phyloP scores from a whole-genome alignment of 148 eudicot species.

The Chenopodium berlandieri region DNA sequence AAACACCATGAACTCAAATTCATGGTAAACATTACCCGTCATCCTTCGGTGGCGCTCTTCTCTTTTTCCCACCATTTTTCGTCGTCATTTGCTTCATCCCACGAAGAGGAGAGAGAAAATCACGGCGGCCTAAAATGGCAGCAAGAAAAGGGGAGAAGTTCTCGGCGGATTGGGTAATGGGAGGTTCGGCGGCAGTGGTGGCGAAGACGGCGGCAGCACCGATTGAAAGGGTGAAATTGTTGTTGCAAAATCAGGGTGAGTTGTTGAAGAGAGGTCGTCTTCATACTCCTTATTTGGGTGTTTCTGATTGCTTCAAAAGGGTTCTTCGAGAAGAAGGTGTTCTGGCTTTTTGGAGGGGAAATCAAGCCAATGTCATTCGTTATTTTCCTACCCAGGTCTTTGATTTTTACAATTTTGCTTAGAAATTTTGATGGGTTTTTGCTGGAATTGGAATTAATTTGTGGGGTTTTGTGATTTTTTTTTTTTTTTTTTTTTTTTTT shows the following conservation, averaged over 20 bases:
- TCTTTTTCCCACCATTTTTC: neutral
- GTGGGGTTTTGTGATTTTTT: neutral
- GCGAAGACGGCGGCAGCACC: conserved; percentile 92
- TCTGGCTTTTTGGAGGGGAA: conserved; percentile 88
- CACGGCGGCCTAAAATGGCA: neutral
- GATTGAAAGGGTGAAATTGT: conserved; percentile 83
- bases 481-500: too few species aligned
- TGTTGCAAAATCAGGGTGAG: conserved; percentile 91
- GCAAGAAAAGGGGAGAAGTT: conserved; percentile 42
- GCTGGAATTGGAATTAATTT: neutral
- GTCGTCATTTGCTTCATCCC: neutral
- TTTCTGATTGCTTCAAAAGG: conserved; percentile 69
- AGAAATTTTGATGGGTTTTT: neutral
- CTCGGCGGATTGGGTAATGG: conserved; percentile 70
- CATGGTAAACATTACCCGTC: neutral
- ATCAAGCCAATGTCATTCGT: conserved; percentile 91
- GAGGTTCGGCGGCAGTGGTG: conserved; percentile 71
- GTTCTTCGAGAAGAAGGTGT: conserved; percentile 70
- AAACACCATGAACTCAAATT: neutral
- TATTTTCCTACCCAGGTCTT: conserved; percentile 96
- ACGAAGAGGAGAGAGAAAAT: too few species aligned
- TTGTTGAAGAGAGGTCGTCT: conserved; percentile 68
- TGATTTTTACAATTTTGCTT: neutral
- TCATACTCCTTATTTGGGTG: conserved; percentile 58
- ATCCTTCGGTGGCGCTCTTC: neutral